Evolutionary conservation across 495 filamentous ascomycete species (phyloP), one percentile per base, ranked within the genome.

Genomic region (Trypethelium eluteriae): DNA sequence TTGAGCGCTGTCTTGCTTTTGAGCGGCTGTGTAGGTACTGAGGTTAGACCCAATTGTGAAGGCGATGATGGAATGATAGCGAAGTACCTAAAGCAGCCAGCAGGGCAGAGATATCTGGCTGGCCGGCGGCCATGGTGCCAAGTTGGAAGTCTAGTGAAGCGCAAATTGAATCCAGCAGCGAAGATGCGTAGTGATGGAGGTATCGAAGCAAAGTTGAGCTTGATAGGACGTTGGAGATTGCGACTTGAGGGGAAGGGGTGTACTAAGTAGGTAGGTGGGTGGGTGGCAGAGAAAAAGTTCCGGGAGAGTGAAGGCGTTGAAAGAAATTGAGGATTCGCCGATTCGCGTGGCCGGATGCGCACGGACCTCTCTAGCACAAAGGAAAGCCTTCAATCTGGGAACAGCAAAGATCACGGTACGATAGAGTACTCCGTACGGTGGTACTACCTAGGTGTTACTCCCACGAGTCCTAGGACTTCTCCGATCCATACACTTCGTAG

Each of bases 1-100:
- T 38, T 63, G 69, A 2, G 67, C 32, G 18, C n/a, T 32, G 9
- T 36, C 53, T 18, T 59, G 53, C n/a, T 59, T 59, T 70, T 62
- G n/a, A 68, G 53, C 53, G 14, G 53, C 53, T 59, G 53, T 36
- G 1, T 14, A 34, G 32, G 44, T 57, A 34, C 63, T 64, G 62
- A 64, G 68, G 68, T 70, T 35, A 70, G 67, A 38, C 66, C 57
- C 32, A 67, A 59, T 44, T 66, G 66, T 3, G 70, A 61, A 62
- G 67, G 66, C 32, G 34, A 66, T 65, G 41, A 63, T 67, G 12
- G 69, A 61, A n/a, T 61, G 63, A 56, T 66, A 70, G 41, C 62
- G 16, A 73, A 75, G 61, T 72, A 84, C 83, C 81, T 44, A 85
- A 75, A 47, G 81, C 82, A 36, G 83, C 83, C 63, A 85, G 73